Conservation (phyloP, 495 filamentous ascomycete species). For the Daldinia loculata region DNA sequence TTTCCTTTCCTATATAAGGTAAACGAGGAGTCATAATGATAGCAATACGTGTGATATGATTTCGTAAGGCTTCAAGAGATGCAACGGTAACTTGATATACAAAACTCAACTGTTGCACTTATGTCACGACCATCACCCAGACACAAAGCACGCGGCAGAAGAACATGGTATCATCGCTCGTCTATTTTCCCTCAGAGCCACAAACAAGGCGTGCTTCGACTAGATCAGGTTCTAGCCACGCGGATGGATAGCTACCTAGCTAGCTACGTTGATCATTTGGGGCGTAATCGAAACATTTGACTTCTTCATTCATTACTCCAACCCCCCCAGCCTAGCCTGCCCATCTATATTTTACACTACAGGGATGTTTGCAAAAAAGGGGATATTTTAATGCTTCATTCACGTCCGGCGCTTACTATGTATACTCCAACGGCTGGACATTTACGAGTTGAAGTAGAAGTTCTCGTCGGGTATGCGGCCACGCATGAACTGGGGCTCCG, state of each 20-base stretch:
- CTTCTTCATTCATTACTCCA: constrained; percentile 34
- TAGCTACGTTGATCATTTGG: constrained; percentile 20
- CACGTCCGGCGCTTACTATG: not conserved
- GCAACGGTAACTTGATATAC: not conserved
- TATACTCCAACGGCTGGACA: not conserved
- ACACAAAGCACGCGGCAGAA: not conserved
- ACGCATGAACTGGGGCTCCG: constrained; percentile 89
- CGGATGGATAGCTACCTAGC: constrained; percentile 6
- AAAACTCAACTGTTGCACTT: not conserved
- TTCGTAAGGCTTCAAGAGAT: not conserved
- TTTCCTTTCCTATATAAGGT: too few relatives aligned
- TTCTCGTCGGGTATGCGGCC: constrained; percentile 92
- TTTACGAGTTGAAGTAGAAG: constrained; percentile 71
- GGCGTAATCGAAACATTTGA: constrained; percentile 23
- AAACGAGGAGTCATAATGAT: too few relatives aligned
- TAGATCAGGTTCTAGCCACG: constrained; percentile 24
- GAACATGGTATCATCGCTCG: constrained; percentile 30
- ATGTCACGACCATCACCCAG: not conserved
- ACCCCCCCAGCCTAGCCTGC: constrained; percentile 25
- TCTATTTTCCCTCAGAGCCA: constrained; percentile 23
- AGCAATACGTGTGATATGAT: too few relatives aligned
- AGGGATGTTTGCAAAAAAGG: constrained; percentile 19
- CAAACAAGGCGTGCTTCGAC: constrained; percentile 17
- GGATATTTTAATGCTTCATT: not conserved
- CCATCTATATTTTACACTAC: constrained; percentile 45